A percentile compares a stretch with the other conserved stretches of the same genome.
These are phyloP conservation scores for Violaceomyces palustris DNA, from an alignment of 1,284 basidiomycete genomes.

Conservation along the genomic window DNA sequence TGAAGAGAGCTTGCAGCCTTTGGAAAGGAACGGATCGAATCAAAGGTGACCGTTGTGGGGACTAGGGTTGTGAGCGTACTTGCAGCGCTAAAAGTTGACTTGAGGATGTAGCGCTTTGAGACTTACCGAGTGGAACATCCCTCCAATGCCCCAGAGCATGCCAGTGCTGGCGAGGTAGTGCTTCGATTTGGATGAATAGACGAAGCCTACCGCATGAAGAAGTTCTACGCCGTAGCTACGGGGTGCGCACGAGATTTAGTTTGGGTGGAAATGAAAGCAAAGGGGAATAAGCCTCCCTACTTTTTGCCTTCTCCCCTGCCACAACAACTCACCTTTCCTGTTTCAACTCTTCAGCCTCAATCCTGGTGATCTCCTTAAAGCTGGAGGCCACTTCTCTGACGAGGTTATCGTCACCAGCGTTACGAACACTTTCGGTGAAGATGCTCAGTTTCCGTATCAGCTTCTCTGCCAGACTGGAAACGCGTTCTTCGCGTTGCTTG, in stretches of 20 bases:
- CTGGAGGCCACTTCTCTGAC: slow-evolving; percentile 54
- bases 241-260: neutral
- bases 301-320: too few relatives aligned
- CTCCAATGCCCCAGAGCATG: slow-evolving; percentile 34
- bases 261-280: too few relatives aligned
- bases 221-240: slow-evolving; percentile 83
- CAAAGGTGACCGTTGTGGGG: too few relatives aligned
- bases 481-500: slow-evolving; percentile 69
- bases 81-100: too few relatives aligned
- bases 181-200: slow-evolving; percentile 62
- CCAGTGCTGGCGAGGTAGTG: slow-evolving; percentile 47
- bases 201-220: slow-evolving; percentile 82
- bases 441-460: slow-evolving; percentile 82
- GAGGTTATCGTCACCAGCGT: slow-evolving; percentile 65
- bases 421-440: slow-evolving; percentile 81
- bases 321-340: slow-evolving; percentile 59
- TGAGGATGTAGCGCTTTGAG: neutral
- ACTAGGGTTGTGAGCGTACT: too few relatives aligned
- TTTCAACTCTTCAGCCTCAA: slow-evolving; percentile 55
- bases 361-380: slow-evolving; percentile 44
- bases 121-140: slow-evolving; percentile 39
- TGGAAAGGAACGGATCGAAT: too few relatives aligned
- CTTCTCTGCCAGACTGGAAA: slow-evolving; percentile 75
- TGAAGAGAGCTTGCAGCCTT: slow-evolving; percentile 43
- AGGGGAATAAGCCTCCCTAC: too few relatives aligned